A percentile compares a stretch with the other conserved stretches of the same genome.
phyloP scores from a whole-genome alignment of 768 basidiomycete species.

The Mycena epipterygia region DNA sequence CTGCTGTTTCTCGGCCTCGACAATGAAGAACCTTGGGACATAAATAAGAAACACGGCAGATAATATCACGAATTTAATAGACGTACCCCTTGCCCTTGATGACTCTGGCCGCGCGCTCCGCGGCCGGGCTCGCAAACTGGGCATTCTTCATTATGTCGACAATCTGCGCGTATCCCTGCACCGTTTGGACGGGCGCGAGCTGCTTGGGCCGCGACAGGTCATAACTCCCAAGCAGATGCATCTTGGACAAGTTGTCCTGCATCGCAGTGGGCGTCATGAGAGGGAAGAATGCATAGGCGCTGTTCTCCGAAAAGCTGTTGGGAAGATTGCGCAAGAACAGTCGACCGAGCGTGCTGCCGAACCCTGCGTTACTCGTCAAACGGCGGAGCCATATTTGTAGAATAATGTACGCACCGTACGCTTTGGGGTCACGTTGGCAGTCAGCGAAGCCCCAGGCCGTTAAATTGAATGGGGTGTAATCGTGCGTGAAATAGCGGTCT shows the following conservation, averaged over 20 bases:
- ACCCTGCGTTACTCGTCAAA: constrained; percentile 51
- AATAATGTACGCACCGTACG: constrained; percentile 66
- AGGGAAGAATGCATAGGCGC: constrained; percentile 90
- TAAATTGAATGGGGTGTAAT: constrained; percentile 84
- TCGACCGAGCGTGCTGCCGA: constrained; percentile 82
- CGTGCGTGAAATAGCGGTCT: constrained; percentile 85
- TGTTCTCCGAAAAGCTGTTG: constrained; percentile 74
- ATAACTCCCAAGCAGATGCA: constrained; percentile 69
- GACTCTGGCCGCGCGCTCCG: constrained; percentile 64
- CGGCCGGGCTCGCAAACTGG: constrained; percentile 65
- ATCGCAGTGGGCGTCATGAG: constrained; percentile 84
- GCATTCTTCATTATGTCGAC: constrained; percentile 63
- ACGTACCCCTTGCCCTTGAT: constrained; percentile 72
- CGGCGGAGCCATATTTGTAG: background rate
- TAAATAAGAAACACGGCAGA: constrained; percentile 15
- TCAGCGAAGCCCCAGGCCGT: constrained; percentile 90
- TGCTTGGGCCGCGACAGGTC: constrained; percentile 63
- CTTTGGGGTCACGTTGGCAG: constrained; percentile 80
- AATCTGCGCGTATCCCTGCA: constrained; percentile 66
- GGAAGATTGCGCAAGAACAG: constrained; percentile 84
- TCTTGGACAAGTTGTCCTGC: constrained; percentile 68
- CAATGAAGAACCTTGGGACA: constrained; percentile 73
- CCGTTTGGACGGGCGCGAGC: constrained; percentile 41
- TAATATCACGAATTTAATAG: background rate
- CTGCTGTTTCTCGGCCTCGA: constrained; percentile 64